These are phyloP conservation scores for Pleurotus cornucopiae DNA, from an alignment of 768 basidiomycete genomes.

Conservation along the genomic window DNA sequence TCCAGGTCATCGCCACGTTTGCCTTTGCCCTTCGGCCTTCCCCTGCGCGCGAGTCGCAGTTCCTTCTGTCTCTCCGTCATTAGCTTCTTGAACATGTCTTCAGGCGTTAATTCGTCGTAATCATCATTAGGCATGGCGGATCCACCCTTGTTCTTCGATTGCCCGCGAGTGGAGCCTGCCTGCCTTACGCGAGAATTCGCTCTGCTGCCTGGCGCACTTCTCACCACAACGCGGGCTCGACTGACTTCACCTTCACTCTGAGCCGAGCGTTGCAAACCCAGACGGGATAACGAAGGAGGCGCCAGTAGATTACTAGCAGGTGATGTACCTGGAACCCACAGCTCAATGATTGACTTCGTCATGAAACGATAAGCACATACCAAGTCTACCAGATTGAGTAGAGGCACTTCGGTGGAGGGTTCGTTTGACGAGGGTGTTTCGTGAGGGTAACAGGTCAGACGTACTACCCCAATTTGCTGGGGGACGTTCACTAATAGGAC, in stretches of 20 bases:
- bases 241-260: slow-evolving; percentile 38
- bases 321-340: background rate
- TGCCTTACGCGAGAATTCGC: slow-evolving; percentile 38
- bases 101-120: background rate
- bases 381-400: background rate
- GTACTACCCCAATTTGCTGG: background rate
- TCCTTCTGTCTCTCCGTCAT: slow-evolving; percentile 1
- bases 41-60: background rate
- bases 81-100: background rate
- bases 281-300: background rate
- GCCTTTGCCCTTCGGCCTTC: slow-evolving; percentile 14
- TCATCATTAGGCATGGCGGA: background rate
- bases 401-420: background rate
- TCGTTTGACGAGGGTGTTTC: background rate
- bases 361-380: background rate
- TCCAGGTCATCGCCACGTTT: slow-evolving; percentile 24
- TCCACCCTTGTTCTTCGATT: slow-evolving; percentile 14
- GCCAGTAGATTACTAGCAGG: background rate
- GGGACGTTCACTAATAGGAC: background rate
- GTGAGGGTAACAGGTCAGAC: background rate
- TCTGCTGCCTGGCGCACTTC: slow-evolving; percentile 67
- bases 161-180: too few relatives aligned
- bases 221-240: slow-evolving; percentile 56
- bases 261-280: background rate
- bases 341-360: background rate